Base-by-base conservation (phyloP, 768 basidiomycete species). In the Leucocoprinus leucothites region DNA sequence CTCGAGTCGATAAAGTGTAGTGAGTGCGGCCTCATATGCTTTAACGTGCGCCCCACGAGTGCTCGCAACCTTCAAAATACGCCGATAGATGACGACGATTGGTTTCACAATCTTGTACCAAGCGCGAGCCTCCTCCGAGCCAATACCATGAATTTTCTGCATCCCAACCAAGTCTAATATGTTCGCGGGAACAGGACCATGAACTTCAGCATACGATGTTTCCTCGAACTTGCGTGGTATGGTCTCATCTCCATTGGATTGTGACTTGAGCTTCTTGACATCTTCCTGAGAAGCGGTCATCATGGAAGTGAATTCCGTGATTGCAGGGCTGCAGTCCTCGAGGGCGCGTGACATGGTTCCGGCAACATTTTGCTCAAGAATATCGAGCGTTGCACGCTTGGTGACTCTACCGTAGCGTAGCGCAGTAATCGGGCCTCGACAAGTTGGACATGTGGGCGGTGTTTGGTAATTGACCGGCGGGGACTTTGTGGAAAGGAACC, bases 351-450 rank as follows among this genome's bases (percentile, higher is more conserved):
- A 77, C 79, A 84, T 81, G 18, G 69, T 69, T 34, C 71, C 72
- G 0, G 80, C 79, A 19, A 86, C 74, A 56, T 87, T 87, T 54
- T 75, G 74, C 62, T 88, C 87, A 52, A 87, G 61, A 6, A 88
- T 80, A 58, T 87, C 86, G 44, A 90, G 68, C 44, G 79, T 74
- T 0, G 85, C 83, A 7, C 81, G 76, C 63, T 88, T 89, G 63
- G 74, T 75, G 34, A 81, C 67, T 2, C 85, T 77, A 6, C 84
- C 80, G 59, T 89, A 88, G 3, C 86, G 78, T 3, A 74, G 77
- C 2, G 80, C 71, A 1, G 77, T 82, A 56, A 89, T 82, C 1
- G 78, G 72, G 4, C 69, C 60, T 28, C 85, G 80, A 63, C 87
- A 89, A 3, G 77, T 79, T 0, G 87, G 87, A 58, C 88, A 89